A percentile compares a stretch with the other conserved stretches of the same genome.
Evolutionary conservation across 371 early-diverging fungal species (phyloP).

Genomic region (Cladochytrium tenue): DNA sequence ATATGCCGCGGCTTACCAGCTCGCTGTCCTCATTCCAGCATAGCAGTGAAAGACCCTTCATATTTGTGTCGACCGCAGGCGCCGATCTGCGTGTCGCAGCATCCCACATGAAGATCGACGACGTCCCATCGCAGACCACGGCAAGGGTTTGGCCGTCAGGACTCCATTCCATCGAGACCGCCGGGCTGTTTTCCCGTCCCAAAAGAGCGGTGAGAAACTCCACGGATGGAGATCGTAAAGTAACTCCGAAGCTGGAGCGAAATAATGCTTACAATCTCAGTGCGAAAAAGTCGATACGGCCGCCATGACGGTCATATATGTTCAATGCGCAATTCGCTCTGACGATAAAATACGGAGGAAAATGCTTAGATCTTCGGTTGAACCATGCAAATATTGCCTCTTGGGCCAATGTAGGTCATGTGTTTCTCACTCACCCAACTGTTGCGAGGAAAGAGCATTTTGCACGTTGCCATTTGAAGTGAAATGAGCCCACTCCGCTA

Average conservation of each 20-base stretch:
- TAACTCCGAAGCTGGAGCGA: neutral
- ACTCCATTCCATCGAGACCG: slow-evolving; percentile 37
- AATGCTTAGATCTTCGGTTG: neutral
- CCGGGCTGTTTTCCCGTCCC: slow-evolving; percentile 20
- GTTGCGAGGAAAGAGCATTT: slow-evolving; percentile 15
- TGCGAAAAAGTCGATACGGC: slow-evolving; percentile 22
- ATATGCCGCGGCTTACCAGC: slow-evolving; percentile 17
- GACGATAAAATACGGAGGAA: slow-evolving; percentile 1
- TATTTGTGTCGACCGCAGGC: slow-evolving; percentile 31
- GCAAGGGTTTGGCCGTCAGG: slow-evolving; percentile 37
- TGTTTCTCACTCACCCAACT: slow-evolving; percentile 15
- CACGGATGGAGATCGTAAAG: neutral
- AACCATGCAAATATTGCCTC: neutral
- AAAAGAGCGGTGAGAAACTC: neutral
- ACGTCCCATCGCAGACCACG: slow-evolving; percentile 22
- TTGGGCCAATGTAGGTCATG: neutral
- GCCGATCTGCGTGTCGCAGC: slow-evolving; percentile 17
- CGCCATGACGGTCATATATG: slow-evolving; percentile 34
- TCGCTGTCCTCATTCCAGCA: slow-evolving; percentile 34
- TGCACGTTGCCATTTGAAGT: slow-evolving; percentile 22
- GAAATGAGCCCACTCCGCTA: slow-evolving; percentile 1
- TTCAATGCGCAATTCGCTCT: slow-evolving; percentile 24
- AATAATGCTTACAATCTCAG: slow-evolving; percentile 22
- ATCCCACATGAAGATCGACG: slow-evolving; percentile 35
- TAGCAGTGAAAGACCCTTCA: slow-evolving; percentile 33